Percentiles rank a stretch among this genome's conserved stretches.
Evolutionary conservation across 2,329 filamentous ascomycete species (phyloP).

Genomic region (Apiospora rasikravindrae): DNA sequence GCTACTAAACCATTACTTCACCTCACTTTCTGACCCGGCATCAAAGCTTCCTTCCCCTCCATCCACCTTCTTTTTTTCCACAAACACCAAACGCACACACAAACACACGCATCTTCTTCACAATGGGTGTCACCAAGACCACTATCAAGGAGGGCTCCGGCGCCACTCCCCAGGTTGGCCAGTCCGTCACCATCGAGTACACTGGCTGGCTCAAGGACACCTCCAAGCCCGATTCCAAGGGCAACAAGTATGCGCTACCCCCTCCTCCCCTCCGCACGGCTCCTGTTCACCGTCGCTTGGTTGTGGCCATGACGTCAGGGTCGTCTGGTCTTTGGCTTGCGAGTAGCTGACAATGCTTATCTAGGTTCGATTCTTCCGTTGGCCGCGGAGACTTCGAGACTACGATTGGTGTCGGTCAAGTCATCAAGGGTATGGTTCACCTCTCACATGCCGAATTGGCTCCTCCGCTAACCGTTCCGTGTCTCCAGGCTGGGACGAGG

Average conservation of each 20-base stretch:
- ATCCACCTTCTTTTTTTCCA: constrained; percentile 17
- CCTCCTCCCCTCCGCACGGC: background rate
- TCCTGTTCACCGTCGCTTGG: constrained; percentile 15
- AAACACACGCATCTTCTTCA: constrained; percentile 34
- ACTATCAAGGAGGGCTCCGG: constrained; percentile 66
- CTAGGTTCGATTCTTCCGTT: constrained; percentile 87
- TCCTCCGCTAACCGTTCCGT: constrained; percentile 22
- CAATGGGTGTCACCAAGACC: constrained; percentile 77
- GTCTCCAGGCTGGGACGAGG: constrained; percentile 80
- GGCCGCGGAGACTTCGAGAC: constrained; percentile 78
- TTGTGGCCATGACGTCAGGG: constrained; percentile 24
- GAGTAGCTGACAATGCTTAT: constrained; percentile 27
- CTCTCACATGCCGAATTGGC: background rate
- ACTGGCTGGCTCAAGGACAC: constrained; percentile 83
- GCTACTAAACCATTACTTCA: background rate
- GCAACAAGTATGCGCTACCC: constrained; percentile 67
- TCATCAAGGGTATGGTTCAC: constrained; percentile 79
- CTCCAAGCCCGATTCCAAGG: constrained; percentile 65
- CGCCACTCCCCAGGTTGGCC: constrained; percentile 65
- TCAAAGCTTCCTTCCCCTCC: background rate
- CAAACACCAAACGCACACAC: constrained; percentile 24
- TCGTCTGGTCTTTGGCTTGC: background rate
- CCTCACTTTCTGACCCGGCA: background rate
- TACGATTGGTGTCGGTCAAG: constrained; percentile 78
- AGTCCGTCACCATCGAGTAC: constrained; percentile 88